A percentile compares a stretch with the other conserved stretches of the same genome.
phyloP scores from a whole-genome alignment of 768 basidiomycete genomes.

The Collybia sp. region DNA sequence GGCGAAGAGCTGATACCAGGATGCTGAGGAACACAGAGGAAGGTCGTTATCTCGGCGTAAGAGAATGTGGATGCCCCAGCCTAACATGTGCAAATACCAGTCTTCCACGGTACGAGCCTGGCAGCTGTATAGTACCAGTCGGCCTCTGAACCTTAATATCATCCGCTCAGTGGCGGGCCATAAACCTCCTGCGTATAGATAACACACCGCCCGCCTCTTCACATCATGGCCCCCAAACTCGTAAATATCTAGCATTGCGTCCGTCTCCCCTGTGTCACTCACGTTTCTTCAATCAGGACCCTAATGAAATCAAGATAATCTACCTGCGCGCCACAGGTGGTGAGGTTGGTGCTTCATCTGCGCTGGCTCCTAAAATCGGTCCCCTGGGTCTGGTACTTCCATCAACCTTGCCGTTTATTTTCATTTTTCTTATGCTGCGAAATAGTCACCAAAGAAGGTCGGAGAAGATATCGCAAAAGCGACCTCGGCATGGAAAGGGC shows the following conservation, averaged over 20 bases:
- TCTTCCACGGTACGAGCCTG: conserved; percentile 6
- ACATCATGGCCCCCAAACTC: conserved; percentile 75
- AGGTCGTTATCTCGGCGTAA: conserved; percentile 4
- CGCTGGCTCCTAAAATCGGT: conserved; percentile 99
- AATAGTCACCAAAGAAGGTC: conserved; percentile 98
- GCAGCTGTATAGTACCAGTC: conserved; percentile 55
- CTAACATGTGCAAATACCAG: conserved; percentile 32
- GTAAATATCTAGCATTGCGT: conserved; percentile 33
- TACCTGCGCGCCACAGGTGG: conserved; percentile 98
- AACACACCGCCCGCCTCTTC: conserved; percentile 21
- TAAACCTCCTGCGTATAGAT: conserved; percentile 13
- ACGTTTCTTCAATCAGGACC: conserved; percentile 58
- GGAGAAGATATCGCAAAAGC: conserved; percentile 99
- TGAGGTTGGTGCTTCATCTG: conserved; percentile 98
- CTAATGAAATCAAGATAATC: conserved; percentile 98
- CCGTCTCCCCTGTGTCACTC: conserved; percentile 6
- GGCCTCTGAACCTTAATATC: conserved; percentile 50
- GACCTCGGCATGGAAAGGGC: conserved; percentile 97
- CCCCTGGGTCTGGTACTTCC: conserved; percentile 88
- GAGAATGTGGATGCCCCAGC: conserved; percentile 13
- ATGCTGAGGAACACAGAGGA: background rate
- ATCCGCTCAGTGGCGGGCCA: conserved; percentile 2
- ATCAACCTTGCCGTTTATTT: background rate
- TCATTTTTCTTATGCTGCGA: conserved; percentile 8
- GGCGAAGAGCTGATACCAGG: conserved; percentile 19